Evolutionary conservation across 495 filamentous ascomycete species (phyloP).

Genomic region (Rhizodiscina lignyota): DNA sequence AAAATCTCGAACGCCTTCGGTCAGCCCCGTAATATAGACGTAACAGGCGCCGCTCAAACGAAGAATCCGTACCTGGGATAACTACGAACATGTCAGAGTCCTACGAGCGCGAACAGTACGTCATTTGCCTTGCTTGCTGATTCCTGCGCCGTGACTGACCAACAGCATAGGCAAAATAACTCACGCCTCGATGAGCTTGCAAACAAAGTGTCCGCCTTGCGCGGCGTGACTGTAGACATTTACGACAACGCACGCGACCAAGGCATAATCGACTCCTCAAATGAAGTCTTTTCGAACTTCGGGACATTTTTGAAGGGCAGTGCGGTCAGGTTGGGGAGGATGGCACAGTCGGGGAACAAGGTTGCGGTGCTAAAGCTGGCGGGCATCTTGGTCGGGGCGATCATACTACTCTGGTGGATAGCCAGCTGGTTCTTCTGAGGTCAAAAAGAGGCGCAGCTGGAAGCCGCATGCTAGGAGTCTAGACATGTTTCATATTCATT

Average conservation of each 20-base stretch:
- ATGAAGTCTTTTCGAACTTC: constrained; percentile 49
- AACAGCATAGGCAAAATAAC: constrained; percentile 61
- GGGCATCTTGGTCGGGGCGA: constrained; percentile 59
- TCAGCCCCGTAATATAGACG: no score
- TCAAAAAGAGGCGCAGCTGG: no score
- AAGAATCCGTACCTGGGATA: no score
- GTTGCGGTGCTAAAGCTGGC: constrained; percentile 79
- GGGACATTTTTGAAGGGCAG: constrained; percentile 62
- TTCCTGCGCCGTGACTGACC: background rate
- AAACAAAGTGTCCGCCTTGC: constrained; percentile 76
- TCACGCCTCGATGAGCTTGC: constrained; percentile 82
- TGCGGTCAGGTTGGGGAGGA: constrained; percentile 70
- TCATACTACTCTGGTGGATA: constrained; percentile 57
- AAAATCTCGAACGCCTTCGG: no score
- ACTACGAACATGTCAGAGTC: constrained; percentile 72
- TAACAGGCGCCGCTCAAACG: no score
- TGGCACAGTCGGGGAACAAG: constrained; percentile 82
- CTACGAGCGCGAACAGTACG: constrained; percentile 77
- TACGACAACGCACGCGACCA: constrained; percentile 87
- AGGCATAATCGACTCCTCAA: constrained; percentile 70
- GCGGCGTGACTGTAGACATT: constrained; percentile 95
- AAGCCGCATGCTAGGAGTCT: no score
- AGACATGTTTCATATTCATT: no score
- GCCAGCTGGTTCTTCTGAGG: constrained; percentile 16
- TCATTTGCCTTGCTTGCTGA: constrained; percentile 3